A percentile compares a stretch with the other conserved stretches of the same genome.
These are phyloP conservation scores for Coniferiporia weirii DNA, from an alignment of 1,284 basidiomycete genomes.

Conservation along the genomic window DNA sequence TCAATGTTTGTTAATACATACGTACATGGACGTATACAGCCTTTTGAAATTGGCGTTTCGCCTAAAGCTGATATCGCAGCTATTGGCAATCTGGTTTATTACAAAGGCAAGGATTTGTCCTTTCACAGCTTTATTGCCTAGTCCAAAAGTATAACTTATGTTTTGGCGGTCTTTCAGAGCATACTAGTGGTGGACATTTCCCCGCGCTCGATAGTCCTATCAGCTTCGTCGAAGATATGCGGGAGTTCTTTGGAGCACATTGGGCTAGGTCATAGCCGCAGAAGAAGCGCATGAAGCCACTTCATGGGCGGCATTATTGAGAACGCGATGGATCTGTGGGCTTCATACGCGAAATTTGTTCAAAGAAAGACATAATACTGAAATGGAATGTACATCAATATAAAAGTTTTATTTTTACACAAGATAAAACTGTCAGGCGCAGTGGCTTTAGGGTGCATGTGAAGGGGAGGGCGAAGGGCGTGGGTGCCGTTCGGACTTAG, in stretches of 20 bases:
- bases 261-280: neutral
- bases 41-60: slow-evolving; percentile 20
- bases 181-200: slow-evolving; percentile 14
- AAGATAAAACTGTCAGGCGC: too few species aligned
- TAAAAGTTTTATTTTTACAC: too few species aligned
- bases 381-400: too few species aligned
- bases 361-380: too few species aligned
- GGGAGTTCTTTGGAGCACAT: slow-evolving; percentile 9
- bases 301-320: neutral
- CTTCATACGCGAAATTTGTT: too few species aligned
- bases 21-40: slow-evolving; percentile 11
- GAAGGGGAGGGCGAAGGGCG: too few species aligned
- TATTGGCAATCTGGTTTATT: slow-evolving; percentile 19
- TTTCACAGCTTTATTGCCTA: too few species aligned
- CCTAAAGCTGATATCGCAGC: slow-evolving; percentile 14
- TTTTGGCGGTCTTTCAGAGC: slow-evolving; percentile 1
- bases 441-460: too few species aligned
- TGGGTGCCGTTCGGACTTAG: too few species aligned
- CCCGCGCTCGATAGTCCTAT: slow-evolving; percentile 14
- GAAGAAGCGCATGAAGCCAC: neutral
- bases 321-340: too few species aligned
- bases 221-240: slow-evolving; percentile 12
- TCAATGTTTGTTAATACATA: neutral
- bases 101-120: slow-evolving; percentile 17
- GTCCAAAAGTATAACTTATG: neutral